Percentiles rank a stretch among this genome's conserved stretches.
These are phyloP conservation scores for Cyclotella atomus DNA, from an alignment of 108 stramenopile species.

Conservation along the genomic window DNA sequence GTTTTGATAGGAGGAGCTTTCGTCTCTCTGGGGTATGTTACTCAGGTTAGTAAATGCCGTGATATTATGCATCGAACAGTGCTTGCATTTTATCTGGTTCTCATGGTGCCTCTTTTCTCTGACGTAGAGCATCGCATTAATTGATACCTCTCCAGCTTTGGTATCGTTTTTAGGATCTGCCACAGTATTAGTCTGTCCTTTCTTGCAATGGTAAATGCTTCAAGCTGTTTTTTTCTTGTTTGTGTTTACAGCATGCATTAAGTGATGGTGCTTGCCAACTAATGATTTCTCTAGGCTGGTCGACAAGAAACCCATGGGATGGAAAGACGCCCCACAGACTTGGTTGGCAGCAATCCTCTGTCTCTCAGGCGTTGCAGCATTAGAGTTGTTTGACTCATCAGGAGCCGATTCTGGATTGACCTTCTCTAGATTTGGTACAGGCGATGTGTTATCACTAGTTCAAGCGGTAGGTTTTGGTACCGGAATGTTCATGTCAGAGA, in stretches of 20 bases:
- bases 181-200: constrained; percentile 49
- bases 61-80: neutral
- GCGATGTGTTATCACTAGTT: constrained; percentile 42
- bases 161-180: constrained; percentile 50
- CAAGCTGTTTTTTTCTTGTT: neutral
- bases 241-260: neutral
- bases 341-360: constrained; percentile 48
- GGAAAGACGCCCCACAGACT: constrained; percentile 45
- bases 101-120: neutral
- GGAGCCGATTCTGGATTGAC: neutral
- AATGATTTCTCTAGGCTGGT: constrained; percentile 18
- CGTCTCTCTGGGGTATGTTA: constrained; percentile 44
- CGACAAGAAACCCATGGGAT: constrained; percentile 37
- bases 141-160: constrained; percentile 33
- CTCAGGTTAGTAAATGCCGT: constrained; percentile 12
- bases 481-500: constrained; percentile 49
- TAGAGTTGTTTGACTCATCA: constrained; percentile 43
- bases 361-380: constrained; percentile 46
- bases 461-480: constrained; percentile 59
- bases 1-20: constrained; percentile 41
- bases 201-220: constrained; percentile 14
- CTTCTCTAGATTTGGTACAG: constrained; percentile 25
- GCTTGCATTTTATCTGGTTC: neutral
- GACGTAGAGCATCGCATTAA: constrained; percentile 32
- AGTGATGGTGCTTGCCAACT: neutral